phyloP scores from a whole-genome alignment of 2,329 filamentous ascomycete genomes.

The Microcyclosporella mali region DNA sequence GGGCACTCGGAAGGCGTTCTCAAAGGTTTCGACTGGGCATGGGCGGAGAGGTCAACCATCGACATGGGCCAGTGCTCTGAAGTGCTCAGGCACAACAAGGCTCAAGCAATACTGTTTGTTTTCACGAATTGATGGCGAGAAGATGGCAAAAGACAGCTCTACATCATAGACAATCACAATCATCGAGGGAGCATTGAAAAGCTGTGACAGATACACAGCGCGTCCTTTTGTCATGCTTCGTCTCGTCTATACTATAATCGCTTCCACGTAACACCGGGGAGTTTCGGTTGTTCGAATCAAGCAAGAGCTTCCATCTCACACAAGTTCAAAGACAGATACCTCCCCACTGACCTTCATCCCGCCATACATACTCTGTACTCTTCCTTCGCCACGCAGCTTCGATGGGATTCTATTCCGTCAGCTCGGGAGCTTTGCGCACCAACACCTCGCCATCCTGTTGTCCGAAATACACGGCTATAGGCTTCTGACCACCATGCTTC shows the following conservation, averaged over 20 bases:
- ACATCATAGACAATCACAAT: slow-evolving; percentile 1
- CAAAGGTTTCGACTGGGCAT: too few relatives aligned
- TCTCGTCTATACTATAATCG: too few relatives aligned
- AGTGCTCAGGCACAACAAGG: slow-evolving; percentile 19
- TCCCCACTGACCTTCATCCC: too few relatives aligned
- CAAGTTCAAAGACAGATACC: too few relatives aligned
- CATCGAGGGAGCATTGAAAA: neutral
- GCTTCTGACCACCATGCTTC: slow-evolving; percentile 70
- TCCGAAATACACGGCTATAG: slow-evolving; percentile 90
- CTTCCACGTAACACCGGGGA: too few relatives aligned
- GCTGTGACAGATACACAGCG: neutral
- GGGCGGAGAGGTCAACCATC: too few relatives aligned
- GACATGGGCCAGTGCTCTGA: slow-evolving; percentile 18
- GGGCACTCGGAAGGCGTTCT: too few relatives aligned
- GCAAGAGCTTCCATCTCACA: too few relatives aligned
- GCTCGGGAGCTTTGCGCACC: slow-evolving; percentile 20
- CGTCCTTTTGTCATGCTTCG: too few relatives aligned
- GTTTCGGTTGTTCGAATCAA: too few relatives aligned
- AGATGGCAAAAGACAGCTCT: slow-evolving; percentile 3
- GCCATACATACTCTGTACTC: too few relatives aligned
- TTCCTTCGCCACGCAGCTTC: too few relatives aligned
- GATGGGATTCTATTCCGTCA: slow-evolving; percentile 5
- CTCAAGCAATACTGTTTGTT: slow-evolving; percentile 4
- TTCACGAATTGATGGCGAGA: slow-evolving; percentile 5
- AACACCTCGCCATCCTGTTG: slow-evolving; percentile 57